A percentile compares a stretch with the other conserved stretches of the same genome.
Evolutionary conservation across 495 filamentous ascomycete genomes (phyloP).

Genomic region (Clavariopsis aquatica): DNA sequence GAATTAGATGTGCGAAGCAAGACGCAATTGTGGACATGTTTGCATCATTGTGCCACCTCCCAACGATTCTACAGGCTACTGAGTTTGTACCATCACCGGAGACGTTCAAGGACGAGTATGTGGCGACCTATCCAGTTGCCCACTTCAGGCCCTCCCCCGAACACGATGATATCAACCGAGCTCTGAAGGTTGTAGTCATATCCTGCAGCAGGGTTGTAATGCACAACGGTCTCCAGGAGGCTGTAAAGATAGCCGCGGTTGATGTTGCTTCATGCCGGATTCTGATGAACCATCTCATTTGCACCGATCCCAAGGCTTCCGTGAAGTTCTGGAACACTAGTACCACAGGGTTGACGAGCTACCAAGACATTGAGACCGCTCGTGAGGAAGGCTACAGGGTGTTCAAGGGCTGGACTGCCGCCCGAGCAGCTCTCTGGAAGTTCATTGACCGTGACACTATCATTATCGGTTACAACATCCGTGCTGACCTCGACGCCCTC

Average conservation of each 20-base stretch:
- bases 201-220: slow-evolving; percentile 25
- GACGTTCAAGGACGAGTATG: slow-evolving; percentile 18
- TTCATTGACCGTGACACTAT: slow-evolving; percentile 50
- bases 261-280: slow-evolving; percentile 54
- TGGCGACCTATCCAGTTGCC: neutral
- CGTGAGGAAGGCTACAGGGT: slow-evolving; percentile 26
- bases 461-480: slow-evolving; percentile 51
- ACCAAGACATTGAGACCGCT: slow-evolving; percentile 41
- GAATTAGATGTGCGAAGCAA: slow-evolving; percentile 14
- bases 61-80: slow-evolving; percentile 9
- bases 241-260: slow-evolving; percentile 41
- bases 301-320: slow-evolving; percentile 35
- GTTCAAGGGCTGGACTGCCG: slow-evolving; percentile 48
- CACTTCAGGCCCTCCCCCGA: slow-evolving; percentile 25
- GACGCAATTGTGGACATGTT: slow-evolving; percentile 13
- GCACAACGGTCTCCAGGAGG: slow-evolving; percentile 17
- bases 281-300: slow-evolving; percentile 50
- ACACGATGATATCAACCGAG: neutral
- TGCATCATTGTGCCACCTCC: slow-evolving; percentile 18
- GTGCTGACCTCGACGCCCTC: slow-evolving; percentile 50
- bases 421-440: slow-evolving; percentile 47
- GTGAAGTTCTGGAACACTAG: slow-evolving; percentile 47
- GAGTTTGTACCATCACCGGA: slow-evolving; percentile 26
- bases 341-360: slow-evolving; percentile 46
- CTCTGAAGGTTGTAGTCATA: slow-evolving; percentile 12